Evolutionary conservation across 2,329 filamentous ascomycete genomes (phyloP).

Genomic region (Arthrobotrys entomopaga): DNA sequence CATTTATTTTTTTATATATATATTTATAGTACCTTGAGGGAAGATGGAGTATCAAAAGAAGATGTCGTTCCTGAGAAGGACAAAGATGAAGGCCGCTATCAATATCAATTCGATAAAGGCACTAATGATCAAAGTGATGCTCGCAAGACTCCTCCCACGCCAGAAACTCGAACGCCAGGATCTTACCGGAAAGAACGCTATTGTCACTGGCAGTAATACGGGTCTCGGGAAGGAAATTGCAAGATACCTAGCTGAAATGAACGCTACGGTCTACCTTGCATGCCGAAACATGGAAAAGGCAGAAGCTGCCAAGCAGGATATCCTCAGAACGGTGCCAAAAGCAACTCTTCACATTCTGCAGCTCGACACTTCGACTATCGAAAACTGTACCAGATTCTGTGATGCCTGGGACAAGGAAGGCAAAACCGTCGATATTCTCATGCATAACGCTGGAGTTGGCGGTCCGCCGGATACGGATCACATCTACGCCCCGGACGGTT

Average conservation of each 20-base stretch:
- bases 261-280: constrained; percentile 39
- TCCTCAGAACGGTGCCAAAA: constrained; percentile 32
- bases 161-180: constrained; percentile 39
- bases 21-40: background rate
- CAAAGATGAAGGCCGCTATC: constrained; percentile 28
- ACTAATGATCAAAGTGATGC: constrained; percentile 11
- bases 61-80: constrained; percentile 37
- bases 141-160: constrained; percentile 25
- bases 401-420: constrained; percentile 42
- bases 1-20: constrained; percentile 10
- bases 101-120: constrained; percentile 32
- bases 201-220: constrained; percentile 48
- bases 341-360: constrained; percentile 33
- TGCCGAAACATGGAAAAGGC: constrained; percentile 47
- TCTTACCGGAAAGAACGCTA: constrained; percentile 46
- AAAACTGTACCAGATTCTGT: constrained; percentile 43
- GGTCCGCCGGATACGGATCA: constrained; percentile 23
- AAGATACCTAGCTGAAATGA: constrained; percentile 39
- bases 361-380: constrained; percentile 46
- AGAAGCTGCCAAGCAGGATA: constrained; percentile 37
- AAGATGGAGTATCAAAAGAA: constrained; percentile 46
- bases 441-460: constrained; percentile 51
- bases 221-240: constrained; percentile 49
- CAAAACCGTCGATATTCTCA: constrained; percentile 49
- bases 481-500: constrained; percentile 31